Evolutionary conservation across 768 basidiomycete genomes (phyloP).

Genomic region (Mycena amicta): DNA sequence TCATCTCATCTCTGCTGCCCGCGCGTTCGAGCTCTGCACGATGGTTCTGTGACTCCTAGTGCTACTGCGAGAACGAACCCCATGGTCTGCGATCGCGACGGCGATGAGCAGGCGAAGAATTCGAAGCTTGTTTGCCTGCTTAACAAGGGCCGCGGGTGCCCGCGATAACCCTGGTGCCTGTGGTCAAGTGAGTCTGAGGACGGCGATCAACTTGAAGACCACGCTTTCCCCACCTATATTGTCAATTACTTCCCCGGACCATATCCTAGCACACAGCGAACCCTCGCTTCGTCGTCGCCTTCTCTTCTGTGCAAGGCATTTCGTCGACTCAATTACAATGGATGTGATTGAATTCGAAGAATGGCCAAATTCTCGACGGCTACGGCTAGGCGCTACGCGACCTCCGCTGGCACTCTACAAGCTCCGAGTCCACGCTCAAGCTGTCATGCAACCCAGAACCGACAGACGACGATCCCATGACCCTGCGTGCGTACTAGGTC

Average conservation of each 20-base stretch:
- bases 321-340: no score
- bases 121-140: no score
- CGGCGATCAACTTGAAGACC: neutral
- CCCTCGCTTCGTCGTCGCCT: neutral
- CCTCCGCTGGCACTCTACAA: neutral
- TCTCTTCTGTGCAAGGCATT: neutral
- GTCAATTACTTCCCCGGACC: neutral
- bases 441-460: neutral
- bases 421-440: neutral
- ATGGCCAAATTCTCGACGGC: neutral
- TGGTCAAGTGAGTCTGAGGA: neutral
- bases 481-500: no score
- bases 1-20: neutral
- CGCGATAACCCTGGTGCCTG: neutral
- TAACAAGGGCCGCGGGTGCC: neutral
- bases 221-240: neutral
- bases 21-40: neutral
- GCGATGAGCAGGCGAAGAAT: neutral
- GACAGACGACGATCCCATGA: neutral
- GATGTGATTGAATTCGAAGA: no score
- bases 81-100: no score
- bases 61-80: neutral
- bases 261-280: neutral
- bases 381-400: no score
- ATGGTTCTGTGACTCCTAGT: neutral